Evolutionary conservation across 2,329 filamentous ascomycete genomes (phyloP), one percentile per base, ranked within the genome.

Genomic region (Dendryphion nanum): DNA sequence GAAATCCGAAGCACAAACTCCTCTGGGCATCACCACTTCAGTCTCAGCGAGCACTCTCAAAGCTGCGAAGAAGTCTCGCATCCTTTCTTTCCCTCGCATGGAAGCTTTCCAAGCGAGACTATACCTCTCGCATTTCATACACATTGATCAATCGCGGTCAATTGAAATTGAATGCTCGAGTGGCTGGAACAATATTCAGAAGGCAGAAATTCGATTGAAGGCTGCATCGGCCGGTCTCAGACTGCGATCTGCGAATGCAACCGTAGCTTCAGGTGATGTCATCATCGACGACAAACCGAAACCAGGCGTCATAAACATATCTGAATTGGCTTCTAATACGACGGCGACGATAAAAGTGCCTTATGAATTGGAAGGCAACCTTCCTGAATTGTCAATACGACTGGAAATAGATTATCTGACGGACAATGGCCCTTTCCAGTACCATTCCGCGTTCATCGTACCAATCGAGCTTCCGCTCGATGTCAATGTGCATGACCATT

Each of bases 401-500:
- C 67, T 91, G n/a, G 90, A 95, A 47, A 74, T 89, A 7, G 74
- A 72, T 1, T 95, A 93, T 57, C 76, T 76, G 2, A 90, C 86
- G 0, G 72, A 80, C 1, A 69, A 78, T 2, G 85, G 83, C 3
- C 73, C 70, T 6, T 86, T 88, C 47, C 73, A 75, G 37, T 85
- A 83, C 58, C 76, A 80, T 13, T 78, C 77, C 13, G 74, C 76
- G 6, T 77, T 79, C 15, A 78, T 75, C 3, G 74, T 94, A 15
- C 77, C 83, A 3, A 84, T 93, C 2, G 78, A 85, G 1, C 73
- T 98, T 4, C 87, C 89, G 0, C 75, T 98, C 3, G 90, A 91
- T 3, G 93, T 98, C 45, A 97, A 97, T 49, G 93, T 98, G 5
- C 90, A 97, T 55, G 93, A 98, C 53, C 81, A 94, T 18, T 97